Base-by-base conservation (phyloP, 2,329 filamentous ascomycete genomes). In the Cytospora leucostoma region DNA sequence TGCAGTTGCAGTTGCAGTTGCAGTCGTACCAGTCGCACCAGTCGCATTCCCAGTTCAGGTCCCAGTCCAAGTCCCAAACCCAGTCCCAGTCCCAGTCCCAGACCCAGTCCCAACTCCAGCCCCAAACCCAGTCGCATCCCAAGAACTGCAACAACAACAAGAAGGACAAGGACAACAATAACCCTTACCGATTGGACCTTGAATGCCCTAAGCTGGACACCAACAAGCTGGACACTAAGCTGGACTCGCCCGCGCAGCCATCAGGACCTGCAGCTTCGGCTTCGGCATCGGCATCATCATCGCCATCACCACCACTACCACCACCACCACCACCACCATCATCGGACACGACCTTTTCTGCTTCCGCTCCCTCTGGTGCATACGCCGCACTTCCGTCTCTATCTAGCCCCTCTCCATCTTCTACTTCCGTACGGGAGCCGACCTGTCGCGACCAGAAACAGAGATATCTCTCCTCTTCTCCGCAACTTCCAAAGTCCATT, bases 61-160 rank as follows among this genome's bases (percentile, higher is more conserved):
- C 10, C n/a, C 44, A 47, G 10, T 47, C 44, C 72, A 90, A 92
- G 72, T 92, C 93, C 2, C 47, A 52, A 34, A 8, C 19, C 17
- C 52, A 55, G n/a, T 13, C 17, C 33, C 35, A 56, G 34, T 37
- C 53, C 15, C 50, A 37, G 11, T 7, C 33, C 7, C 59, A 55
- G 32, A 17, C 35, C 34, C 44, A 57, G 53, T 17, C 35, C 44
- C 54, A 62, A n/a, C 19, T 38, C 60, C 49, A 13, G 51, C 54
- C 19, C 44, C 44, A 15, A 27, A 38, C 59, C 52, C 19, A 21
- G 44, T 56, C 44, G 38, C 33, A 54, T 55, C 59, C 53, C 27
- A 40, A 32, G 44, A 17, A 33, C 44, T 33, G 40, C 54, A n/a
- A 33, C 53, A 33, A 47, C 33, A n/a, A 51, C 51, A 27, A 27